Conservation (phyloP, 306 rosid species). For the Casuarina cunninghamiana region DNA sequence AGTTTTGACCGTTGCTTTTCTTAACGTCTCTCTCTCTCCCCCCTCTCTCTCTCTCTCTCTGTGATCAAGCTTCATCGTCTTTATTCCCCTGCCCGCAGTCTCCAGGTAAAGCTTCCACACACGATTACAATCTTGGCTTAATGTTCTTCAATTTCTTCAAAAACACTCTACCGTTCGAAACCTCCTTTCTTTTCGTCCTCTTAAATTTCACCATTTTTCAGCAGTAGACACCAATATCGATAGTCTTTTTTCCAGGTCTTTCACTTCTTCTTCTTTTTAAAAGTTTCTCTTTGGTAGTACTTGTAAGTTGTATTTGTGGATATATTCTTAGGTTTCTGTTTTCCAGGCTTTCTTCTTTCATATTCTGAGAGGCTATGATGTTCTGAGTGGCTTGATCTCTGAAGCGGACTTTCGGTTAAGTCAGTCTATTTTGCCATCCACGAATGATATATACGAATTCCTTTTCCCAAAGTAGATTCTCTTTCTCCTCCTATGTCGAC, state of each 20-base stretch:
- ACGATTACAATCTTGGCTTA: constrained; percentile 17
- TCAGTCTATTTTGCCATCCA: background rate
- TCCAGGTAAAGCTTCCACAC: constrained; percentile 39
- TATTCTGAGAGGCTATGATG: background rate
- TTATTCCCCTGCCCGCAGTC: constrained; percentile 31
- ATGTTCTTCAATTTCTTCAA: constrained; percentile 1
- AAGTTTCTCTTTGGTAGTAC: background rate
- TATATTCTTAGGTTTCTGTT: constrained; percentile 5
- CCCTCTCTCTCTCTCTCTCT: constrained; percentile 14
- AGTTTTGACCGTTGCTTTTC: constrained; percentile 75
- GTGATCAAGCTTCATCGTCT: constrained; percentile 42
- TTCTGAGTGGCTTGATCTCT: background rate
- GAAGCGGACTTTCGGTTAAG: background rate
- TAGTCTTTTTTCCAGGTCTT: constrained; percentile 11
- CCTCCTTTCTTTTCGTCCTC: background rate
- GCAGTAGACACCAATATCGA: background rate
- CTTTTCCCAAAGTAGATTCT: background rate
- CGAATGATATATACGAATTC: background rate
- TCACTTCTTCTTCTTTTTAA: background rate
- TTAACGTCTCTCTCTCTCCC: constrained; percentile 58
- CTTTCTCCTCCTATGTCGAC: background rate
- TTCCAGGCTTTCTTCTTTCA: background rate
- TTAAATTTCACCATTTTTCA: constrained; percentile 5
- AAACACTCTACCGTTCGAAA: background rate
- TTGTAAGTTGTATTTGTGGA: background rate